Percentiles rank a stretch among this genome's conserved stretches.
phyloP scores from a whole-genome alignment of 306 rosid genomes.

The Canavalia ensiformis region DNA sequence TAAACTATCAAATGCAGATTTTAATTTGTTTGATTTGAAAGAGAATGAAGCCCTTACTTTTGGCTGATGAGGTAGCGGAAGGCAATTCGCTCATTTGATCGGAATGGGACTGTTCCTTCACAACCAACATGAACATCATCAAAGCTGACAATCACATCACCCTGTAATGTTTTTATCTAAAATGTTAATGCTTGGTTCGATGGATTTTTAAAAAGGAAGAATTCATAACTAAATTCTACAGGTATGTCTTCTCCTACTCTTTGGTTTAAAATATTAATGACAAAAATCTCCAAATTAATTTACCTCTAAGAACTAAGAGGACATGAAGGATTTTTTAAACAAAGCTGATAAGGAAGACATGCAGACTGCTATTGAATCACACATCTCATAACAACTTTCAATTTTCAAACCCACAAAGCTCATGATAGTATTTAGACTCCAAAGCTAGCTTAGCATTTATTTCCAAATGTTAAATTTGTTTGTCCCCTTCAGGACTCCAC shows the following conservation, averaged over 20 bases:
- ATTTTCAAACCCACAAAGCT: neutral
- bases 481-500: conserved; percentile 6
- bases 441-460: conserved; percentile 31
- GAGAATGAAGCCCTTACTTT: conserved; percentile 69
- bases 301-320: conserved; percentile 1
- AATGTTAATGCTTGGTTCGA: conserved; percentile 33
- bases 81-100: conserved; percentile 93
- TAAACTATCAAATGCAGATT: conserved; percentile 9
- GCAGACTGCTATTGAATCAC: neutral
- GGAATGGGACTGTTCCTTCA: conserved; percentile 97
- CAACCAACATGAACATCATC: conserved; percentile 83
- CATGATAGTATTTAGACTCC: conserved; percentile 16
- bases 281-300: conserved; percentile 29
- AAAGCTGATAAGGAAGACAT: conserved; percentile 36
- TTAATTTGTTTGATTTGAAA: conserved; percentile 14
- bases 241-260: conserved; percentile 15
- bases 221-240: conserved; percentile 16
- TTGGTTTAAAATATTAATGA: conserved; percentile 14
- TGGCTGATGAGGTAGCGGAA: conserved; percentile 94
- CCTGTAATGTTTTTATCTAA: conserved; percentile 63
- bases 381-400: conserved; percentile 28
- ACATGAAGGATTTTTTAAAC: conserved; percentile 24
- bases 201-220: conserved; percentile 28
- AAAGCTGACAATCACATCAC: conserved; percentile 96
- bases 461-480: neutral